Percentiles rank a stretch among this genome's conserved stretches.
Conservation (phyloP, 176 grass and related monocot genomes). For the Oryza longistaminata region DNA sequence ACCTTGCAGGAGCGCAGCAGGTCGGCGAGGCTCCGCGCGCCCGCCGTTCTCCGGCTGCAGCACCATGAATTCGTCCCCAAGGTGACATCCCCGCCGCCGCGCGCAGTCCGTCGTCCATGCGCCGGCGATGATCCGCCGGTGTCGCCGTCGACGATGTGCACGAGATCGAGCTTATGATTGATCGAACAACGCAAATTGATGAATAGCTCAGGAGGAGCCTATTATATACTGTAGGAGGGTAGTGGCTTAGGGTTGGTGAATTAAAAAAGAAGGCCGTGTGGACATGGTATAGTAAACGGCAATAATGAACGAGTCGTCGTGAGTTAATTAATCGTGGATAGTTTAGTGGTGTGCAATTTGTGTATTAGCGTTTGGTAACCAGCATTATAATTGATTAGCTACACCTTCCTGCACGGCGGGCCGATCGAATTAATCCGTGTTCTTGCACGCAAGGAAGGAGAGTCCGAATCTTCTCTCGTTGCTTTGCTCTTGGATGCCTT, state of each 20-base stretch:
- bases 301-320: background rate
- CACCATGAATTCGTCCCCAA: constrained; percentile 59
- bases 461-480: background rate
- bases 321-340: background rate
- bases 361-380: background rate
- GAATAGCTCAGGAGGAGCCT: background rate
- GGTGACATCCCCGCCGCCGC: background rate
- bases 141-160: background rate
- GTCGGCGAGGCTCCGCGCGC: constrained; percentile 43
- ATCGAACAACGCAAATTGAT: background rate
- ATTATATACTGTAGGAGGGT: constrained; percentile 2
- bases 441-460: constrained; percentile 5
- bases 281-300: constrained; percentile 3
- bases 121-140: background rate
- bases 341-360: background rate
- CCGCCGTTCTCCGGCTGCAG: constrained; percentile 64
- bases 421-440: background rate
- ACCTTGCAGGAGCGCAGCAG: constrained; percentile 56
- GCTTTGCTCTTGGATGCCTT: constrained; percentile 14
- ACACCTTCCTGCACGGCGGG: background rate
- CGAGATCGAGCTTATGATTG: background rate
- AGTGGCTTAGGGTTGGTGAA: background rate
- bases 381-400: background rate
- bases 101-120: constrained; percentile 44
- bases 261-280: background rate